Conservation (phyloP, 257 asterid genomes). For the Osmanthus fragrans region DNA sequence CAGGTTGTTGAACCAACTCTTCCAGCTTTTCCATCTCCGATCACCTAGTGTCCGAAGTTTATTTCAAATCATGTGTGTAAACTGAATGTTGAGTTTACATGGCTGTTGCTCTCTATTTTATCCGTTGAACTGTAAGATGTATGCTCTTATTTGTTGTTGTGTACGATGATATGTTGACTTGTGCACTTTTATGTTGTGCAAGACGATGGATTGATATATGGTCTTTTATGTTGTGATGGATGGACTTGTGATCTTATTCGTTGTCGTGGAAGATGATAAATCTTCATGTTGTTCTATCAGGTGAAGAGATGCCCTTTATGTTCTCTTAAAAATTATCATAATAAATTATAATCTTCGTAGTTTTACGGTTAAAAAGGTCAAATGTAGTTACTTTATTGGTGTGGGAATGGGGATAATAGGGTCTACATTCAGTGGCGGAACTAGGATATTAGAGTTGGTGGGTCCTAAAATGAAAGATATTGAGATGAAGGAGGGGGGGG, state of each 20-base stretch:
- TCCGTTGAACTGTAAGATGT: not conserved
- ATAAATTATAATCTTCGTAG: too few species aligned
- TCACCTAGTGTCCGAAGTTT: slow-evolving; percentile 22
- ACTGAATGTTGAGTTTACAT: not conserved
- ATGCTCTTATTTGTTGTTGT: not conserved
- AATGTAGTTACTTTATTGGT: too few species aligned
- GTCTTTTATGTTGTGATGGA: not conserved
- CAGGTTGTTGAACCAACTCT: slow-evolving; percentile 54
- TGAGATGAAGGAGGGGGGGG: too few species aligned
- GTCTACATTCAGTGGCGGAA: too few species aligned
- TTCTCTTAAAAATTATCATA: not conserved
- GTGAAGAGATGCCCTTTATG: too few species aligned
- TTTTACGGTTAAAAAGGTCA: not conserved
- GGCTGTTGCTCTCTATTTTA: not conserved
- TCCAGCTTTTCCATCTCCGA: slow-evolving; percentile 35
- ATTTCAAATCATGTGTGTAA: not conserved
- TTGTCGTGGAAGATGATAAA: too few species aligned
- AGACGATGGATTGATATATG: not conserved
- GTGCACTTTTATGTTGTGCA: not conserved
- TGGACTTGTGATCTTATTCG: not conserved
- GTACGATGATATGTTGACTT: not conserved
- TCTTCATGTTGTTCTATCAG: not conserved
- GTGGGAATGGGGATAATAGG: too few species aligned
- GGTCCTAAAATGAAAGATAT: too few species aligned
- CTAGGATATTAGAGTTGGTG: too few species aligned